Base-by-base conservation (phyloP, 257 asterid species). In the Anisodus tanguticus region DNA sequence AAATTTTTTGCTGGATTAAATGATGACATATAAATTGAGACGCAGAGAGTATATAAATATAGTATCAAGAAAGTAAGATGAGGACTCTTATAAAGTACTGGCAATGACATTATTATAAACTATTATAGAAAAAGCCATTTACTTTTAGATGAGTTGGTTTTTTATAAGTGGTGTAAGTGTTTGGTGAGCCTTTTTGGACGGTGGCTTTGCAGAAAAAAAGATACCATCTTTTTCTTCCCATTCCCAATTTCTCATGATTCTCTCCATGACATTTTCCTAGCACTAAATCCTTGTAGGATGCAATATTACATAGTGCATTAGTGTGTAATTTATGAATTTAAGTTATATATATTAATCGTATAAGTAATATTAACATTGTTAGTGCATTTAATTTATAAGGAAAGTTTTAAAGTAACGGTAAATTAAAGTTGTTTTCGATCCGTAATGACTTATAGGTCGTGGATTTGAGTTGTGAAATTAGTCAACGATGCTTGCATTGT, bases 131-230 rank as follows among this genome's bases (percentile, higher is more conserved):
- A 53, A 77, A 26, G 9, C 1, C 15, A 77, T 77, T 26, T 31
- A 51, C 81, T 76, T 76, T 76, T 26, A 26, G 62, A 77, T 77
- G 59, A 53, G 82, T 77, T 31, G 64, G 0, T 76, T 22, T 51
- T 51, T 13, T 31, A 2, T 0, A 22, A 77, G 82, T 77, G 64
- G 81, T 49, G 67, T 8, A 47, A 81, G 82, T 39, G 87, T 77
- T 84, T 84, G 87, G 84, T 84, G 79, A 84, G 13, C 49, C 79
- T 51, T 80, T 82, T 84, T 84, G 86, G 87, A 66, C 79, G 87
- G 87, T 84, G 87, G 84, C 63, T 77, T 67, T 67, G 55, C 51
- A 71, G 60, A 57, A 60, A 63, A 78, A 87, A 81, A 77, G 78
- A 76, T 31, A 51, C 78, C 79, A 84, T 82, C 80, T 77, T 84